A percentile compares a stretch with the other conserved stretches of the same genome.
Conservation (phyloP, 805 yeast genomes). For the Isabelozyma heimii region DNA sequence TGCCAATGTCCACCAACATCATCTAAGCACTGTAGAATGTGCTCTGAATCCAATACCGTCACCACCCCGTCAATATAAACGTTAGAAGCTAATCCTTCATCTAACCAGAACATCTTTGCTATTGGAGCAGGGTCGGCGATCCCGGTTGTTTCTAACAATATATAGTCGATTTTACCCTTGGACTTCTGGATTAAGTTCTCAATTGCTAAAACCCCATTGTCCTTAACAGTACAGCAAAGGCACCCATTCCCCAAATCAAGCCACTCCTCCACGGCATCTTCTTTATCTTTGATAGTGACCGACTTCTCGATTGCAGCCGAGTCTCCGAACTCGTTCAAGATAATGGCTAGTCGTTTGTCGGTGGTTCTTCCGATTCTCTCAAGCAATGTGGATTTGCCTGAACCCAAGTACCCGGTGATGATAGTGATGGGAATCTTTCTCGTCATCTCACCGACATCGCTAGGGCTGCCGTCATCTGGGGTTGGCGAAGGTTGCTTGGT, state of each 20-base stretch:
- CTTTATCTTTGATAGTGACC: slow-evolving; percentile 58
- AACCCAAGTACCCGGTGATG: slow-evolving; percentile 91
- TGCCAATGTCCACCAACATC: slow-evolving; percentile 77
- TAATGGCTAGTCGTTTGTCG: slow-evolving; percentile 79
- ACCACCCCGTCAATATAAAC: slow-evolving; percentile 90
- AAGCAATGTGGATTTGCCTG: slow-evolving; percentile 88
- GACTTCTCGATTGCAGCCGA: slow-evolving; percentile 87
- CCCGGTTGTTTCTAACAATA: slow-evolving; percentile 92
- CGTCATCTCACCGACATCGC: slow-evolving; percentile 7
- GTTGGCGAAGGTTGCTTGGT: too few relatives aligned
- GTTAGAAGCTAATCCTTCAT: slow-evolving; percentile 78
- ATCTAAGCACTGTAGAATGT: slow-evolving; percentile 62
- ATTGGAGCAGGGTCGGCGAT: slow-evolving; percentile 98
- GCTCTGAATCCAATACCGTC: slow-evolving; percentile 77
- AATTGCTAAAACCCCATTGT: slow-evolving; percentile 90
- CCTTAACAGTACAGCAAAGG: slow-evolving; percentile 93
- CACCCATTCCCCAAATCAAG: slow-evolving; percentile 96
- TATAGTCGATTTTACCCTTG: slow-evolving; percentile 78
- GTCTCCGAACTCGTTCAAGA: slow-evolving; percentile 90
- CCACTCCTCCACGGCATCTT: slow-evolving; percentile 79
- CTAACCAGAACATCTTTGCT: slow-evolving; percentile 97
- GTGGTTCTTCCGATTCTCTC: slow-evolving; percentile 69
- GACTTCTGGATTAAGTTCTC: slow-evolving; percentile 77
- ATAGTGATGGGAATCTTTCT: slow-evolving; percentile 84
- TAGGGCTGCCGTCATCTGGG: too few relatives aligned